These are phyloP conservation scores for Chloropicon primus DNA, from an alignment of 139 green algal genomes.

Conservation along the genomic window DNA sequence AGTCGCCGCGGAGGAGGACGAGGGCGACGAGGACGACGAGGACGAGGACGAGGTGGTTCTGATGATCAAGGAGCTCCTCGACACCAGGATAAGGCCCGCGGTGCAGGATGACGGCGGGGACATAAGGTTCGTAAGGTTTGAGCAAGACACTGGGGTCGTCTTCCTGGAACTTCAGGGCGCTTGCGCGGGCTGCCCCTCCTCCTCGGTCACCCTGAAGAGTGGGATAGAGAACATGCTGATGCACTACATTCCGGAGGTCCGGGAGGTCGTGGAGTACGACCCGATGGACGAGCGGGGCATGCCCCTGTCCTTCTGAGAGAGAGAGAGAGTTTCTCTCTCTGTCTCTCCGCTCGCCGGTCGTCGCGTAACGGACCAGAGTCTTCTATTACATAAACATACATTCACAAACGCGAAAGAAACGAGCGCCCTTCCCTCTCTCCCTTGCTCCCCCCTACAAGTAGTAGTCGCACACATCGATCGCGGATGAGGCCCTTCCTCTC, in stretches of 20 bases:
- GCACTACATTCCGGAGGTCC: constrained; percentile 32
- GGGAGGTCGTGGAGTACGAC: not conserved
- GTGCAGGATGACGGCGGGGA: constrained; percentile 85
- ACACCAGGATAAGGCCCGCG: constrained; percentile 90
- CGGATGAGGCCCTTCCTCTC: not conserved
- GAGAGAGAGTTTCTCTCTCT: too few species aligned
- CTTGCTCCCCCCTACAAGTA: too few species aligned
- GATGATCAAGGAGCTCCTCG: constrained; percentile 99
- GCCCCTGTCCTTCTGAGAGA: not conserved
- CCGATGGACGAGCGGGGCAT: not conserved
- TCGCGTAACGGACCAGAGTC: too few species aligned
- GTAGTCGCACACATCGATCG: not conserved
- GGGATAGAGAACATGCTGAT: constrained; percentile 99
- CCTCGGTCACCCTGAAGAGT: constrained; percentile 85
- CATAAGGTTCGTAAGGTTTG: constrained; percentile 80
- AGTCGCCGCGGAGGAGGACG: constrained; percentile 20
- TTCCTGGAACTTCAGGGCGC: constrained; percentile 81
- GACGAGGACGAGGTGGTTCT: constrained; percentile 75
- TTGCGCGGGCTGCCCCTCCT: constrained; percentile 90
- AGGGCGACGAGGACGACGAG: constrained; percentile 53
- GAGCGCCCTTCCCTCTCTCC: too few species aligned
- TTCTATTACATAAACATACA: too few species aligned
- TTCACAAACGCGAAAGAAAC: not conserved
- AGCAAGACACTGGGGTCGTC: constrained; percentile 71
- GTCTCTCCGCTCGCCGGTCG: too few species aligned